Percentiles rank a stretch among this genome's conserved stretches.
Conservation (phyloP, 768 basidiomycete species). For the Hericium erinaceus region DNA sequence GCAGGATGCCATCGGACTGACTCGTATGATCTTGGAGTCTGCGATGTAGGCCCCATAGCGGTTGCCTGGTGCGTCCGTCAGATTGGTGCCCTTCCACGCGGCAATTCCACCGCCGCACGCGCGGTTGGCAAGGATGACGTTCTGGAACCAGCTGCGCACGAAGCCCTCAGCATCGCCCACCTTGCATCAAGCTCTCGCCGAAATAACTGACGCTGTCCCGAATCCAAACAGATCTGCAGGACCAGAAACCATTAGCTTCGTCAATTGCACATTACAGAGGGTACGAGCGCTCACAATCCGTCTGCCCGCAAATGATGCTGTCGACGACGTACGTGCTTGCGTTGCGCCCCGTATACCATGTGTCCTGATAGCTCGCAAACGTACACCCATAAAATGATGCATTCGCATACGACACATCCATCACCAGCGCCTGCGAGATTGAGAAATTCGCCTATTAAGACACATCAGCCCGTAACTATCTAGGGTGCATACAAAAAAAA, state of each 20-base stretch:
- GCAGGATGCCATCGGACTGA: constrained; percentile 18
- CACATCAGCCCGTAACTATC: too few relatives aligned
- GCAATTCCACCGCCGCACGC: constrained; percentile 57
- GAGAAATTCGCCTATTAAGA: too few relatives aligned
- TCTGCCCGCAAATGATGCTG: constrained; percentile 53
- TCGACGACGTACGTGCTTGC: constrained; percentile 52
- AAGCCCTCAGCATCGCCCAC: background rate
- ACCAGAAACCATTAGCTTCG: background rate
- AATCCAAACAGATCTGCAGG: constrained; percentile 47
- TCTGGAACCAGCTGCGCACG: constrained; percentile 46
- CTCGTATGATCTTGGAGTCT: constrained; percentile 46
- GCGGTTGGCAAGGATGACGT: constrained; percentile 47
- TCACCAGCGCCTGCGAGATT: constrained; percentile 54
- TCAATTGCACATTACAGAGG: background rate
- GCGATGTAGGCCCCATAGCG: constrained; percentile 49
- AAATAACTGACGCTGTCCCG: constrained; percentile 40
- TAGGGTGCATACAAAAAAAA: too few relatives aligned
- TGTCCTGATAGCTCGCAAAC: constrained; percentile 56
- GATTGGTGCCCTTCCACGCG: constrained; percentile 55
- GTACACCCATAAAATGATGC: constrained; percentile 59
- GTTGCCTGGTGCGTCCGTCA: constrained; percentile 39
- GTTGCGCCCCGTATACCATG: constrained; percentile 54
- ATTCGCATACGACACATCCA: constrained; percentile 54
- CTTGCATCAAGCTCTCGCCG: background rate
- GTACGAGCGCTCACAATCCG: constrained; percentile 40